Evolutionary conservation across 2,329 filamentous ascomycete genomes (phyloP).

Genomic region (Clonostachys solani): DNA sequence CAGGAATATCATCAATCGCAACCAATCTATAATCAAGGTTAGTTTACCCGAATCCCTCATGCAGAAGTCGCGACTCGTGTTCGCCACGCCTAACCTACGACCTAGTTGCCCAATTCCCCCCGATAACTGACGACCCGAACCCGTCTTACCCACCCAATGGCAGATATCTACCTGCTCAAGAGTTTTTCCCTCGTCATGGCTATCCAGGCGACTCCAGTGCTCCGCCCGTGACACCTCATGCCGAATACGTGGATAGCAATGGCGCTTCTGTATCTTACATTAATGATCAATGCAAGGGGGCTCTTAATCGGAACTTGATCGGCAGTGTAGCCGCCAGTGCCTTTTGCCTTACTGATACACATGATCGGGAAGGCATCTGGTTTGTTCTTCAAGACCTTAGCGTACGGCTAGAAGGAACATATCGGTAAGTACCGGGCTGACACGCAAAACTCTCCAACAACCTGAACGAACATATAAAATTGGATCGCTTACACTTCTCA

Average conservation of each 20-base stretch:
- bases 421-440: slow-evolving; percentile 56
- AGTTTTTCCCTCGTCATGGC: slow-evolving; percentile 25
- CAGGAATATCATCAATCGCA: slow-evolving; percentile 17
- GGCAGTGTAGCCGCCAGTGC: slow-evolving; percentile 88
- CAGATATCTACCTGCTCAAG: slow-evolving; percentile 27
- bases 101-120: too few species aligned
- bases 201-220: slow-evolving; percentile 19
- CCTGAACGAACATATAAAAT: not conserved
- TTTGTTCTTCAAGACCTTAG: slow-evolving; percentile 95
- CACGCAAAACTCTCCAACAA: not conserved
- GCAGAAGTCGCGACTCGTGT: slow-evolving; percentile 1
- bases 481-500: not conserved
- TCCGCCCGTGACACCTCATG: slow-evolving; percentile 16
- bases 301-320: slow-evolving; percentile 82
- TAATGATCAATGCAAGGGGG: slow-evolving; percentile 15
- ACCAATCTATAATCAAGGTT: slow-evolving; percentile 1
- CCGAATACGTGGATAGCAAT: not conserved
- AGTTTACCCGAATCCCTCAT: slow-evolving; percentile 2
- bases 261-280: slow-evolving; percentile 1
- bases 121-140: too few species aligned
- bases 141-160: slow-evolving; percentile 21
- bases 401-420: slow-evolving; percentile 86
- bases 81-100: too few species aligned
- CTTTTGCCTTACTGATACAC: slow-evolving; percentile 73
- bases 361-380: slow-evolving; percentile 86